Base-by-base conservation (phyloP, 192 early-diverging fungal genomes). In the Linnemannia hyalina region DNA sequence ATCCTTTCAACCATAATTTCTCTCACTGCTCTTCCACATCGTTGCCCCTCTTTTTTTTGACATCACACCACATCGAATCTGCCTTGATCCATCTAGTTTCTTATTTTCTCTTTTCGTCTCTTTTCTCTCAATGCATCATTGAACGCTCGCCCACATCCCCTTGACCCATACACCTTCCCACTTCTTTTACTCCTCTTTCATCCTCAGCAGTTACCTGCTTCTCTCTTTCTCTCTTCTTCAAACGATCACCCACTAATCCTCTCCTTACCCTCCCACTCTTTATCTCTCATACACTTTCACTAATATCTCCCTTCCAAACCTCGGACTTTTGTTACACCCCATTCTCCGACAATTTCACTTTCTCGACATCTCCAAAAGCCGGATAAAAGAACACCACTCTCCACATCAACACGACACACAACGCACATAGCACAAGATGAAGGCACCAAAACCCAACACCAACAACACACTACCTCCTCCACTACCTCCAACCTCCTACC, bases 241-340 rank as follows among this genome's bases (percentile, higher is more conserved):
- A 23, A 26, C 29, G 29, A 32, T 32, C 60, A 32, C 60, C 15
- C 11, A 32, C 11, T 65, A 65, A 65, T 29, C 26, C 11, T 65
- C 29, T 75, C 57, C 16, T 36, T 46, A 32, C 23, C 26, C 23
- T 35, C 35, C 16, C 15, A 54, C 49, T 11, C 13, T 40, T 16
- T 26, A 0, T 63, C n/a, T n/a, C 38, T 42, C 15, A 41, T 42
- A 26, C 46, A 13, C 23, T 13, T 16, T 22, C 72, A 52, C 73
- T 15, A 74, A 74, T 40, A 29, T 29, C 5, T 52, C 49, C 20
- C 49, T 38, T 41, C 8, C 60, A 65, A 65, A 65, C 60, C 60
- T 65, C 60, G 60, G 29, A 65, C 60, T 65, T 65, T 52, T 41
- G 29, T 75, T 49, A 38, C 72, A n/a, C 36, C 18, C 40, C 73